Conservation (phyloP, 352 stramenopile genomes). For the Blastocystis sp. region DNA sequence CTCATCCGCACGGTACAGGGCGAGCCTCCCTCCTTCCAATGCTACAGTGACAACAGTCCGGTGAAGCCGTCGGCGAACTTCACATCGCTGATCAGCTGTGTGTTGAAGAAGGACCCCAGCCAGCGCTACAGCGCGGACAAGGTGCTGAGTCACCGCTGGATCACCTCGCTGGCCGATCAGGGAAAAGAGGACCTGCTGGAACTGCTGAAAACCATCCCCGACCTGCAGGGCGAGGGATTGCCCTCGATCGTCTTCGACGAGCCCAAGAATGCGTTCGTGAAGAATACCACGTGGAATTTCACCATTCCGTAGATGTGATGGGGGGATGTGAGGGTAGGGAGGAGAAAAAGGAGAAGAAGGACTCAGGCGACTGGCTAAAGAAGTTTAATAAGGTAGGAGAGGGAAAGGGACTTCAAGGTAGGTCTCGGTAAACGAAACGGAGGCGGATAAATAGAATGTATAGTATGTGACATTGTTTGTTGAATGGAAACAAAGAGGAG, state of each 20-base stretch:
- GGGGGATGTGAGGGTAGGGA: background rate
- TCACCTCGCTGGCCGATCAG: background rate
- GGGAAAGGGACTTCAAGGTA: background rate
- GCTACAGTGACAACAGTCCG: background rate
- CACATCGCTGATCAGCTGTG: background rate
- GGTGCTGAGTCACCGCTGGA: constrained; percentile 13
- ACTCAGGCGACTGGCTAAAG: background rate
- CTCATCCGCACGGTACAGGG: constrained; percentile 16
- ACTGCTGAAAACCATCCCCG: background rate
- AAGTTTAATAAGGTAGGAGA: constrained; percentile 3
- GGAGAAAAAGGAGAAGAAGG: background rate
- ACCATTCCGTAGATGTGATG: background rate
- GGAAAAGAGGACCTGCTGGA: background rate
- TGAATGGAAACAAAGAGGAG: background rate
- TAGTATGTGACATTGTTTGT: background rate
- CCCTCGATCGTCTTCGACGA: background rate
- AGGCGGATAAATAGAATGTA: background rate
- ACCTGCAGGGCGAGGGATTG: background rate
- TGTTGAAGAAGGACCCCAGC: constrained; percentile 20
- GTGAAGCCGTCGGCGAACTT: constrained; percentile 16
- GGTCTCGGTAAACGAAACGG: constrained; percentile 13
- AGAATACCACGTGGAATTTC: constrained; percentile 38
- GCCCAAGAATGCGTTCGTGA: background rate
- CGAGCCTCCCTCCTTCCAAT: background rate
- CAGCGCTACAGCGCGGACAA: constrained; percentile 23